Evolutionary conservation across 1,139 yeast species (phyloP).

Genomic region (Nadsonia commutata): DNA sequence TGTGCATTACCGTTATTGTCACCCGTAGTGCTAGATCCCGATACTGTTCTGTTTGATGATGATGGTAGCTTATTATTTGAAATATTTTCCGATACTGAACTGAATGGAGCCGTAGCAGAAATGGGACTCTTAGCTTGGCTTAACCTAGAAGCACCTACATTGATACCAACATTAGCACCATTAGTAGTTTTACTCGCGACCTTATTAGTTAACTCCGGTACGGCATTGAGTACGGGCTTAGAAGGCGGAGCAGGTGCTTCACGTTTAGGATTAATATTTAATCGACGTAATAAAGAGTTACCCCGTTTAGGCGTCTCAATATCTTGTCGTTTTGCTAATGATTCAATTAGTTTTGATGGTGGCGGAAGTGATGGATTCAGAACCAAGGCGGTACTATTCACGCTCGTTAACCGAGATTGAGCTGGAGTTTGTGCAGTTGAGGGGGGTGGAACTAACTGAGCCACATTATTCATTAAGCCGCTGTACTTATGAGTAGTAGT

Average conservation of each 20-base stretch:
- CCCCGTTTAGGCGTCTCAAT: conserved; percentile 2
- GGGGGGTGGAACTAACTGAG: neutral
- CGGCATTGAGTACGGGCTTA: conserved; percentile 3
- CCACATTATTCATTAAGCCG: neutral
- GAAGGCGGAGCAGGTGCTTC: conserved; percentile 6
- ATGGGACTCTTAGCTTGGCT: neutral
- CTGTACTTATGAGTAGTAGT: neutral
- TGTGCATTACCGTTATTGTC: conserved; percentile 6
- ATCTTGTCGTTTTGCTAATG: conserved; percentile 2
- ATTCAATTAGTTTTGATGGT: neutral
- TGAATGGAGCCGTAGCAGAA: conserved; percentile 2
- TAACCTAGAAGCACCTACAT: too few species aligned
- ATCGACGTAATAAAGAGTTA: conserved; percentile 4
- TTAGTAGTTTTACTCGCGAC: conserved; percentile 1
- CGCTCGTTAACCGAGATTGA: neutral
- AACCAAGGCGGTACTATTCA: neutral
- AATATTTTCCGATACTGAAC: conserved; percentile 3
- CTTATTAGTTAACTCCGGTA: conserved; percentile 1
- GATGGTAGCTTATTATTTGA: neutral
- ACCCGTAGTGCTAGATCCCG: too few species aligned
- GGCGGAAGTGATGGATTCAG: neutral
- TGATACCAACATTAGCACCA: too few species aligned
- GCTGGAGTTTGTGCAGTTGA: neutral
- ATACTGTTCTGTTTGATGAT: too few species aligned
- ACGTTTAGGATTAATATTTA: conserved; percentile 4